Conservation (phyloP, 169 alveolate species). For the Blepharisma undulans region DNA sequence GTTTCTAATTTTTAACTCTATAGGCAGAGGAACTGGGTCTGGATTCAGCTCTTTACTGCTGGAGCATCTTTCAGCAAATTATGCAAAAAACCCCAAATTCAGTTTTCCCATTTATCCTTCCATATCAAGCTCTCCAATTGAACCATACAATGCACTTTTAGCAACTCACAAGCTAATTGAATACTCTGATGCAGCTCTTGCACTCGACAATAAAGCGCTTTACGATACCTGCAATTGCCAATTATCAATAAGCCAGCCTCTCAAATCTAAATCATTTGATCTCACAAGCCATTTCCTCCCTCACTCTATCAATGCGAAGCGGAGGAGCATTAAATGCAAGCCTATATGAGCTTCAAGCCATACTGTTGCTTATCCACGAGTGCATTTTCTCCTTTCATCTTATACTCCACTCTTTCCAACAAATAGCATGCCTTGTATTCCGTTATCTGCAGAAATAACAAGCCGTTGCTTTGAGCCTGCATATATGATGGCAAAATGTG, state of each 20-base stretch:
- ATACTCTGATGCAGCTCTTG: conserved; percentile 75
- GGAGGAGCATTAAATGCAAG: conserved; percentile 73
- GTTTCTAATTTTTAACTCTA: conserved; percentile 69
- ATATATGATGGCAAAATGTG: conserved; percentile 72
- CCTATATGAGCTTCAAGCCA: conserved; percentile 72
- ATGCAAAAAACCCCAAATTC: conserved; percentile 69
- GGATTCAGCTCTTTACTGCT: conserved; percentile 81
- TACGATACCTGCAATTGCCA: conserved; percentile 78
- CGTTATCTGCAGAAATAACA: conserved; percentile 73
- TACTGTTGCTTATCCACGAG: conserved; percentile 70
- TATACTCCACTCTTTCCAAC: conserved; percentile 74
- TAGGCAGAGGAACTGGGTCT: conserved; percentile 88
- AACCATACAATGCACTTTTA: conserved; percentile 78
- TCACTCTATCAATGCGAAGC: conserved; percentile 72
- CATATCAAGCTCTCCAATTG: conserved; percentile 69
- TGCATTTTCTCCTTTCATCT: conserved; percentile 69
- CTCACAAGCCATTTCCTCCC: conserved; percentile 66
- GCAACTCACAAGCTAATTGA: conserved; percentile 66
- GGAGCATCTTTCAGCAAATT: conserved; percentile 74
- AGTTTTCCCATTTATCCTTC: conserved; percentile 78
- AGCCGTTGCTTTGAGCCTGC: conserved; percentile 75
- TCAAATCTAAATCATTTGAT: conserved; percentile 74
- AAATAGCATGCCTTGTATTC: conserved; percentile 66
- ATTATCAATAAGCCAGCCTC: conserved; percentile 77
- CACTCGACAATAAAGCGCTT: conserved; percentile 80